Evolutionary conservation across 495 filamentous ascomycete species (phyloP).

Genomic region (Staphylotrichum tortipilum): DNA sequence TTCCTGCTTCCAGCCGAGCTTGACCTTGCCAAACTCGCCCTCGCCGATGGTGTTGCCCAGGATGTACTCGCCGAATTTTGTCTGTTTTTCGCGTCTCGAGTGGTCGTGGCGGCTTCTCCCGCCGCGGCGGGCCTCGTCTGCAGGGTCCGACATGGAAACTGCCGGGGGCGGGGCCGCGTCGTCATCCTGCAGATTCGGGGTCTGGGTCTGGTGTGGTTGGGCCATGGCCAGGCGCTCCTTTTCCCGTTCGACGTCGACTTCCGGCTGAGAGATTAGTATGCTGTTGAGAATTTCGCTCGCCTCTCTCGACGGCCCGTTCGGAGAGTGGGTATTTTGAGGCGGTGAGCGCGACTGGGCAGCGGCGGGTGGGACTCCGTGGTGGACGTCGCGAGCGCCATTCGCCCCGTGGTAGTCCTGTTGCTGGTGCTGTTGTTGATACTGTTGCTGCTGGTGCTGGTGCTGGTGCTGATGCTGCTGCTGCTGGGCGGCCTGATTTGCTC

Average conservation of each 20-base stretch:
- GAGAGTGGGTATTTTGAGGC: conserved; percentile 22
- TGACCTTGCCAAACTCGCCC: conserved; percentile 98
- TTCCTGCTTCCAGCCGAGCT: conserved; percentile 97
- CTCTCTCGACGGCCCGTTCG: conserved; percentile 49
- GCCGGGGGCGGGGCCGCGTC: conserved; percentile 47
- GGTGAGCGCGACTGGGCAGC: conserved; percentile 35
- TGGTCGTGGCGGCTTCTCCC: conserved; percentile 74
- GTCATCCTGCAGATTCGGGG: conserved; percentile 35
- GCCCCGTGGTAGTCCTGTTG: conserved; percentile 30
- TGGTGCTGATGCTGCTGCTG: too few species aligned
- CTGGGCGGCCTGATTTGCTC: conserved; percentile 38
- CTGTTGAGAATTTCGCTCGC: conserved; percentile 68
- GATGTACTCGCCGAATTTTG: conserved; percentile 88
- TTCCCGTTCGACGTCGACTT: conserved; percentile 70
- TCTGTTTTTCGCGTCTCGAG: conserved; percentile 59
- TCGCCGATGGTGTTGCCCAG: conserved; percentile 95
- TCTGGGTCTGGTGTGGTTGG: conserved; percentile 40
- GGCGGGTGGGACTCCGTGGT: conserved; percentile 34
- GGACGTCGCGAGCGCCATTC: conserved; percentile 41
- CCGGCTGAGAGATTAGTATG: conserved; percentile 68
- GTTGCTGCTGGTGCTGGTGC: too few species aligned
- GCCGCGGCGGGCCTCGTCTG: conserved; percentile 53
- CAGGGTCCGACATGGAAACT: conserved; percentile 43
- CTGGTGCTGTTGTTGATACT: too few species aligned
- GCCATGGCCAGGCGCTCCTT: conserved; percentile 60